A percentile compares a stretch with the other conserved stretches of the same genome.
These are phyloP conservation scores for Epichloe glyceriae DNA, from an alignment of 2,329 filamentous ascomycete genomes.

Conservation along the genomic window DNA sequence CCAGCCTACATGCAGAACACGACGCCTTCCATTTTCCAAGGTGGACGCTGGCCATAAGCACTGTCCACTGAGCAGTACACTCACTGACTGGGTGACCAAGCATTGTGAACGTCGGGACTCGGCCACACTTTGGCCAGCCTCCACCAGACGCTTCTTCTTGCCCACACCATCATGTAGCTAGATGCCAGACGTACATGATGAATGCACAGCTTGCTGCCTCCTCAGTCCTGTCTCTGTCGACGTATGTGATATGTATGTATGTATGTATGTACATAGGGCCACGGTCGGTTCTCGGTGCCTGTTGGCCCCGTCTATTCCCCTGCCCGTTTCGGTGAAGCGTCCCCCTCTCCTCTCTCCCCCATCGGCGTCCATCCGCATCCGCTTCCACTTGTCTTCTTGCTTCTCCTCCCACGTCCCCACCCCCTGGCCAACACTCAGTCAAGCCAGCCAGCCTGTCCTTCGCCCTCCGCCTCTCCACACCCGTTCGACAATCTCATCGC, in stretches of 20 bases:
- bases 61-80: too few relatives aligned
- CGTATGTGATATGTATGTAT: too few relatives aligned
- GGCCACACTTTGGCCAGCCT: background rate
- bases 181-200: too few relatives aligned
- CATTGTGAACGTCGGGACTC: background rate
- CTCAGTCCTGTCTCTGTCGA: too few relatives aligned
- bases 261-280: background rate
- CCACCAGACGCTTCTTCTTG: too few relatives aligned
- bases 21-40: too few relatives aligned
- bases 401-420: background rate
- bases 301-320: background rate
- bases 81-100: too few relatives aligned
- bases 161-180: too few relatives aligned
- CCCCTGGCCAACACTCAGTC: constrained; percentile 1
- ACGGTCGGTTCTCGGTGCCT: background rate
- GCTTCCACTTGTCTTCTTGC: background rate
- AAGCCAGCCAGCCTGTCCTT: constrained; percentile 10
- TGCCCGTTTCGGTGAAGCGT: background rate
- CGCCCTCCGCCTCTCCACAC: constrained; percentile 22
- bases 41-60: too few relatives aligned
- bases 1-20: too few relatives aligned
- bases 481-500: constrained; percentile 14
- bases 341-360: background rate
- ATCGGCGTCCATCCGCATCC: background rate
- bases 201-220: too few relatives aligned